A percentile compares a stretch with the other conserved stretches of the same genome.
These are phyloP conservation scores for Trichothecium sympodiale DNA, from an alignment of 2,329 filamentous ascomycete species.

Conservation along the genomic window DNA sequence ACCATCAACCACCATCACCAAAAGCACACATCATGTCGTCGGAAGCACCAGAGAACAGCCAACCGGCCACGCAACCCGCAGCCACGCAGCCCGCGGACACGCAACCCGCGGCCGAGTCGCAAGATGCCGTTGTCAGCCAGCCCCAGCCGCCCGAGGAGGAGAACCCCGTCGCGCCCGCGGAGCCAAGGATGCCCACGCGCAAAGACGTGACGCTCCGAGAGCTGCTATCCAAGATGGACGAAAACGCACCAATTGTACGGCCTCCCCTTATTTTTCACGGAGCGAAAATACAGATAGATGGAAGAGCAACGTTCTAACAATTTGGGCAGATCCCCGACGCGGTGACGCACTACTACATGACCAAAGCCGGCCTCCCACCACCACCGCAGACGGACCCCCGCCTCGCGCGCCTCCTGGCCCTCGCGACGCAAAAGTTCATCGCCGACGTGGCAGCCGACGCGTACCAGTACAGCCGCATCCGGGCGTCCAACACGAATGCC, in stretches of 20 bases:
- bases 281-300: conserved; percentile 5
- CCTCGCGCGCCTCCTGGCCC: conserved; percentile 82
- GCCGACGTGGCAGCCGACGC: conserved; percentile 95
- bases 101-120: conserved; percentile 15
- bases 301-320: background rate
- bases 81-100: conserved; percentile 15
- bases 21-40: conserved; percentile 5
- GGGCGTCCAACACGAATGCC: conserved; percentile 72
- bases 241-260: conserved; percentile 89
- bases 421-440: conserved; percentile 98
- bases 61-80: background rate
- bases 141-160: conserved; percentile 26
- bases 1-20: too few species aligned
- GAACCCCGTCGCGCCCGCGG: conserved; percentile 33
- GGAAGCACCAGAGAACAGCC: conserved; percentile 6
- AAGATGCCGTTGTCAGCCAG: conserved; percentile 17
- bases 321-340: conserved; percentile 83
- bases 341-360: conserved; percentile 96
- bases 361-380: conserved; percentile 84
- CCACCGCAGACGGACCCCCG: conserved; percentile 83
- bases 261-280: background rate
- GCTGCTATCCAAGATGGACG: conserved; percentile 93
- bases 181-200: conserved; percentile 60
- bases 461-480: conserved; percentile 94
- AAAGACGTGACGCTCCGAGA: conserved; percentile 90